phyloP scores from a whole-genome alignment of 1,139 yeast species.

The Tardiomyces digboiensis region DNA sequence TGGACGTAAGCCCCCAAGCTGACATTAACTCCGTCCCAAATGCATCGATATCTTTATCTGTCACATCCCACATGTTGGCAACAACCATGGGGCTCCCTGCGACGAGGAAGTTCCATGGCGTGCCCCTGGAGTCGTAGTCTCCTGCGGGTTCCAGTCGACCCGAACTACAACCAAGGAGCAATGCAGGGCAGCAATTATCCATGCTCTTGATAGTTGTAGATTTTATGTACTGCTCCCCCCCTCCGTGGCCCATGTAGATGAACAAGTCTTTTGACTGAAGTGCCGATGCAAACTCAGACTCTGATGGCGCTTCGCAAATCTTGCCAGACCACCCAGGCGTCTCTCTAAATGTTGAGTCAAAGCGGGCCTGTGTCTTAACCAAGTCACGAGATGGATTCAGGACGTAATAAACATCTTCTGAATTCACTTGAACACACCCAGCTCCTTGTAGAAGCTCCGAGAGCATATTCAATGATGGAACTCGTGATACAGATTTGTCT shows the following conservation, averaged over 20 bases:
- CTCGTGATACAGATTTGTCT: conserved; percentile 53
- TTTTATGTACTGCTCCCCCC: conserved; percentile 77
- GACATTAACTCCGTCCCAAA: conserved; percentile 53
- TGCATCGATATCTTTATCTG: conserved; percentile 85
- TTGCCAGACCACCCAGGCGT: conserved; percentile 43
- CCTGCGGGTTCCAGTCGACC: conserved; percentile 59
- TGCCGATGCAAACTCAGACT: conserved; percentile 34
- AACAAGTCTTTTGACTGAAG: conserved; percentile 41
- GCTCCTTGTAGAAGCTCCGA: conserved; percentile 31
- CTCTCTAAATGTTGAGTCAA: conserved; percentile 36
- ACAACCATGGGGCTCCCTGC: conserved; percentile 79
- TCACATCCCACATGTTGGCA: conserved; percentile 91
- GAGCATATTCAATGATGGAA: conserved; percentile 55
- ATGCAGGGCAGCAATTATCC: conserved; percentile 50
- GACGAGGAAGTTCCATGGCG: conserved; percentile 57
- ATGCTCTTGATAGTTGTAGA: conserved; percentile 38
- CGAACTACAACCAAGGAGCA: conserved; percentile 84
- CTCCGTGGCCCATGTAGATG: conserved; percentile 87
- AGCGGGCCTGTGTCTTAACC: conserved; percentile 51
- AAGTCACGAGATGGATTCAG: conserved; percentile 80
- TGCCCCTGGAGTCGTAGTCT: conserved; percentile 64
- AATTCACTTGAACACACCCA: too few species aligned
- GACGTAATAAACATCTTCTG: conserved; percentile 40
- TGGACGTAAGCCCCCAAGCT: conserved; percentile 45
- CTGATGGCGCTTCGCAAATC: conserved; percentile 46